Evolutionary conservation across 306 rosid genomes (phyloP).

Genomic region (Nissolia schottii): DNA sequence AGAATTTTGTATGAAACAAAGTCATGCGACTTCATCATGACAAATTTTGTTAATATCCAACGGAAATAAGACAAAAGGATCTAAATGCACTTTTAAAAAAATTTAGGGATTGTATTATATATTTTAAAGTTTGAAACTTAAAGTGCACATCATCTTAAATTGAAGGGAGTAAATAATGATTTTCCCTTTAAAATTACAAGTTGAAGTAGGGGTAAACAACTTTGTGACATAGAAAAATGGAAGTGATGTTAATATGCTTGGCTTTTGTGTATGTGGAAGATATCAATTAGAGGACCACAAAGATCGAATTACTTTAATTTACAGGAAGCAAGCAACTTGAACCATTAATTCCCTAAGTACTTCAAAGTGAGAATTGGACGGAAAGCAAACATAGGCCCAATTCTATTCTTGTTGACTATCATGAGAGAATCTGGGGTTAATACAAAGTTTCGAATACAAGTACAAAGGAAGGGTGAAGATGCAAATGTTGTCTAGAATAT

Average conservation of each 20-base stretch:
- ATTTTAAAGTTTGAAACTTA: no score
- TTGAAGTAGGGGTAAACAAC: background rate
- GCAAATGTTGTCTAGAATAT: background rate
- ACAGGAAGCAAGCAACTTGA: constrained; percentile 7
- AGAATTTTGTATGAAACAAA: no score
- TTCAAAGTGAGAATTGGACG: background rate
- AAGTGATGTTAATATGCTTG: background rate
- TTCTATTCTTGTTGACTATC: background rate
- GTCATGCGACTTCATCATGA: no score
- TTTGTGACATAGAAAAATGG: background rate
- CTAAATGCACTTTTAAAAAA: no score
- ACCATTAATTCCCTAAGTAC: constrained; percentile 16
- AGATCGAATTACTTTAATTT: background rate
- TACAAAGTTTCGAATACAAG: background rate
- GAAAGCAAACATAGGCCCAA: background rate
- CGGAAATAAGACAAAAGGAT: no score
- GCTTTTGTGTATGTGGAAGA: background rate
- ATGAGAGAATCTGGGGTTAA: background rate
- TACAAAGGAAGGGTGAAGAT: background rate
- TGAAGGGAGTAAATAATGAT: no score
- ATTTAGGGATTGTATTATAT: no score
- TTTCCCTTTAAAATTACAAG: background rate
- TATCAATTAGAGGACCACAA: background rate
- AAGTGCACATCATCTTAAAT: no score
- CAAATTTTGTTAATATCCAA: no score